Evolutionary conservation across 345 rosid species (phyloP).

Genomic region (Psidium friedrichsthalianum): DNA sequence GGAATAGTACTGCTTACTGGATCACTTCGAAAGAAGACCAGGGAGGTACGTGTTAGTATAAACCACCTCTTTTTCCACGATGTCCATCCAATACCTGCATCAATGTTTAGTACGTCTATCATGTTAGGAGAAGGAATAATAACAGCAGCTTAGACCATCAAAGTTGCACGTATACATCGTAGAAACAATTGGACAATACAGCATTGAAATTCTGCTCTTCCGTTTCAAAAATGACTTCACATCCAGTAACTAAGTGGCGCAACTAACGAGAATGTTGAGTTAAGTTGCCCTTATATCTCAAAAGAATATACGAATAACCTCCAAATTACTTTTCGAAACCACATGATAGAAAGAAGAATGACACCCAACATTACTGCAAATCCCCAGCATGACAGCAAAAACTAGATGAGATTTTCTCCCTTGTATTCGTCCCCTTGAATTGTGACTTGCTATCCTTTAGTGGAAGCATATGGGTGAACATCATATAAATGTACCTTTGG

Average conservation of each 20-base stretch:
- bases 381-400: background rate
- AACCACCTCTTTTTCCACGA: conserved; percentile 81
- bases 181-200: background rate
- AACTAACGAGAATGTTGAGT: background rate
- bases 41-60: conserved; percentile 52
- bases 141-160: background rate
- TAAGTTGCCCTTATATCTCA: background rate
- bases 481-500: conserved; percentile 46
- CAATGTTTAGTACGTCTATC: background rate
- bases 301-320: background rate
- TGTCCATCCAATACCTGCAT: conserved; percentile 75
- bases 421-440: background rate
- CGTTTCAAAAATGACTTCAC: background rate
- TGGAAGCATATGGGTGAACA: background rate
- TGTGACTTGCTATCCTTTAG: background rate
- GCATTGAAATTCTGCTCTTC: background rate
- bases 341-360: background rate
- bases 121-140: background rate
- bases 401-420: background rate
- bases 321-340: background rate
- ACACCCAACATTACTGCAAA: background rate
- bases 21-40: conserved; percentile 76
- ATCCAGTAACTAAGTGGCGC: background rate
- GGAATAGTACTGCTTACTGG: conserved; percentile 34
- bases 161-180: background rate